Conservation (phyloP, 441 rosid species). For the Gossypium trilobum region DNA sequence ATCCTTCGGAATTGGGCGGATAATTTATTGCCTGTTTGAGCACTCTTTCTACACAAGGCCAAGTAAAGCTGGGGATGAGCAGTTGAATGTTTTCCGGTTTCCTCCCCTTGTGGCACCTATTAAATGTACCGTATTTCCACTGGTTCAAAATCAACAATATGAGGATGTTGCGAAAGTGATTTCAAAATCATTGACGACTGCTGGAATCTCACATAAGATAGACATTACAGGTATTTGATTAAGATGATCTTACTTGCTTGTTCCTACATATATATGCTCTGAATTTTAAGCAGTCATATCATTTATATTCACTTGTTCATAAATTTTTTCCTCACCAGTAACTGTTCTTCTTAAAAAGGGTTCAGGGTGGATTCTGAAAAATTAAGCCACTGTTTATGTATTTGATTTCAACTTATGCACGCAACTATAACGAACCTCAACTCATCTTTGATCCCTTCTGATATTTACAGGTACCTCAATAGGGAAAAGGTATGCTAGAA, state of each 20-base stretch:
- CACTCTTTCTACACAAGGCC: conserved; percentile 61
- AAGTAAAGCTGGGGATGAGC: conserved; percentile 61
- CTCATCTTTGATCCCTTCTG: background rate
- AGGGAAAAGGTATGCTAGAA: conserved; percentile 70
- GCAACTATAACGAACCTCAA: background rate
- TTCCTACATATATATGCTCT: background rate
- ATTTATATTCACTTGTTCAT: background rate
- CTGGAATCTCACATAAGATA: conserved; percentile 62
- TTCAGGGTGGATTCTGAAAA: too few species aligned
- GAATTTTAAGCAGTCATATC: background rate
- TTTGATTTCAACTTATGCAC: too few species aligned
- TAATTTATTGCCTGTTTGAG: conserved; percentile 60
- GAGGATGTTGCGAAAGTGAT: conserved; percentile 56
- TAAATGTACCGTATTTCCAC: conserved; percentile 68
- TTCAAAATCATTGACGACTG: conserved; percentile 47
- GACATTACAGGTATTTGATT: conserved; percentile 49
- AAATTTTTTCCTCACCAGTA: too few species aligned
- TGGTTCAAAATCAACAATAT: conserved; percentile 53
- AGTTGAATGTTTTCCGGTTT: conserved; percentile 56
- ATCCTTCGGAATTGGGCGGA: conserved; percentile 64
- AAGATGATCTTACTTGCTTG: background rate
- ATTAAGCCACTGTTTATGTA: too few species aligned
- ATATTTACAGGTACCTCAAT: conserved; percentile 50
- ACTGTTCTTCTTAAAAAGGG: too few species aligned
- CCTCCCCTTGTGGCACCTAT: conserved; percentile 67